Percentiles rank a stretch among this genome's conserved stretches.
Conservation (phyloP, 2,329 filamentous ascomycete species). For the Chaetomiaceae sp. region DNA sequence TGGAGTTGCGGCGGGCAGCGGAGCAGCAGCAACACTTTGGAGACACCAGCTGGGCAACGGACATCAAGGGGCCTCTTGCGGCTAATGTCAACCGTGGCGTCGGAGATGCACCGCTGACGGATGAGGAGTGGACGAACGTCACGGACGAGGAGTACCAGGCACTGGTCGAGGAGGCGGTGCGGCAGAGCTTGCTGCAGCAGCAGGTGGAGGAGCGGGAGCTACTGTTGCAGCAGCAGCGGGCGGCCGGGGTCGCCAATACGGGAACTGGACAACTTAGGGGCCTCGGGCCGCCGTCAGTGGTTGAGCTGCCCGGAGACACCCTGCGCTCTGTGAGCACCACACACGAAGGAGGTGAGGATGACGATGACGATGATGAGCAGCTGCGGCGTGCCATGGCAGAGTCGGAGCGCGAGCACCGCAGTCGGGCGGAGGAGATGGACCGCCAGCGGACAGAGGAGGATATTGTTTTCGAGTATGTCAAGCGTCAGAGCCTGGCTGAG, state of each 20-base stretch:
- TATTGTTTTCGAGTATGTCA: constrained; percentile 68
- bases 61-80: neutral
- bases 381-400: constrained; percentile 43
- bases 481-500: constrained; percentile 69
- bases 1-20: constrained; percentile 39
- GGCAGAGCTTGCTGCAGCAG: constrained; percentile 39
- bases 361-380: constrained; percentile 37
- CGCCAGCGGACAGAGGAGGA: constrained; percentile 58
- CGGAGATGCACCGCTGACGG: constrained; percentile 20
- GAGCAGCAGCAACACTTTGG: constrained; percentile 18
- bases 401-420: constrained; percentile 39
- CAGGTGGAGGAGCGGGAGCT: constrained; percentile 10
- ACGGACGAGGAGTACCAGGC: constrained; percentile 54
- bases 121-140: constrained; percentile 39
- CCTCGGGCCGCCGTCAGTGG: neutral
- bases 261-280: too few relatives aligned
- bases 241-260: constrained; percentile 14
- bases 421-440: constrained; percentile 38
- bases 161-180: constrained; percentile 50
- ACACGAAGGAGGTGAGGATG: constrained; percentile 15
- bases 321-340: neutral
- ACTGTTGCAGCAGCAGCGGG: neutral
- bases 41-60: constrained; percentile 1
- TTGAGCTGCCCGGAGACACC: constrained; percentile 1
- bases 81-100: neutral